phyloP scores from a whole-genome alignment of 179 eudicot genomes.

The Beta lomatogona region DNA sequence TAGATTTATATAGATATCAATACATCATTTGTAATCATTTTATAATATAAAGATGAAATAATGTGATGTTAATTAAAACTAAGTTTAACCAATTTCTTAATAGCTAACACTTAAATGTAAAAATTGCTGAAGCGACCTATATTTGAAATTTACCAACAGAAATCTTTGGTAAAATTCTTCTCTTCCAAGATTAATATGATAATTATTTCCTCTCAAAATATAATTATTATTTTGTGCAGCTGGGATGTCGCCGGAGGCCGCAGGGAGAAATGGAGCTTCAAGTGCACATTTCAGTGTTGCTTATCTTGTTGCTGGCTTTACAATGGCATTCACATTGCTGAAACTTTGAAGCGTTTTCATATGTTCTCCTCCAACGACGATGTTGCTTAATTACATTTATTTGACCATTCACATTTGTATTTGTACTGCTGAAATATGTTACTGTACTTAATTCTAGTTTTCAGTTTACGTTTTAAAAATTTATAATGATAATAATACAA shows the following conservation, averaged over 20 bases:
- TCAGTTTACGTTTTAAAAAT: not conserved
- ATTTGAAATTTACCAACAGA: not conserved
- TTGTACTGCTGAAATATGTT: slow-evolving; percentile 4
- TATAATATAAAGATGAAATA: too few species aligned
- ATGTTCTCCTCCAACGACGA: not conserved
- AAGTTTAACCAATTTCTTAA: too few species aligned
- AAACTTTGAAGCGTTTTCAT: slow-evolving; percentile 5
- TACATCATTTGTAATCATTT: too few species aligned
- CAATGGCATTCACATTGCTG: slow-evolving; percentile 14
- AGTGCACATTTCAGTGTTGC: slow-evolving; percentile 16
- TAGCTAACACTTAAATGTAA: too few species aligned
- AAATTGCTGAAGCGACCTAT: too few species aligned
- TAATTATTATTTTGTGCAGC: not conserved
- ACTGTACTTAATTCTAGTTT: not conserved
- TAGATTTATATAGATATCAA: too few species aligned
- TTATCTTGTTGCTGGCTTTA: slow-evolving; percentile 10
- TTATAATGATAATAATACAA: not conserved
- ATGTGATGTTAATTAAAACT: too few species aligned
- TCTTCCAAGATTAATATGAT: not conserved
- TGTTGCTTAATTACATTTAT: slow-evolving; percentile 17
- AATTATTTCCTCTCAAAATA: not conserved
- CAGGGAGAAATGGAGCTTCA: slow-evolving; percentile 29
- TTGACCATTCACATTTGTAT: slow-evolving; percentile 13
- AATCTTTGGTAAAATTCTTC: not conserved
- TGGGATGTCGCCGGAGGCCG: not conserved